Conservation (phyloP, 148 eudicot species). For the Cornus suecica region DNA sequence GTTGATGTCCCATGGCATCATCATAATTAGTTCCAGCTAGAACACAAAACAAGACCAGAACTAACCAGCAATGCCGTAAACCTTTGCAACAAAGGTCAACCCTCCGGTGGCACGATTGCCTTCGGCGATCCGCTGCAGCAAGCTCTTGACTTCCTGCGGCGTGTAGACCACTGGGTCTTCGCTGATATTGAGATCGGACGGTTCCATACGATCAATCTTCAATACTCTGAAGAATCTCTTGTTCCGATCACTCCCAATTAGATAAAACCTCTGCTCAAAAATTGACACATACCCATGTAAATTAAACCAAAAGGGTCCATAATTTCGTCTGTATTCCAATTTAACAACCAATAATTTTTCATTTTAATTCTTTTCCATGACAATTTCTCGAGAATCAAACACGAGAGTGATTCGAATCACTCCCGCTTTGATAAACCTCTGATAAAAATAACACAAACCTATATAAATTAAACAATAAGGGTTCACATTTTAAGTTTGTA, state of each 20-base stretch:
- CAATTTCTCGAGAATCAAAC: no score
- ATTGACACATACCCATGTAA: background rate
- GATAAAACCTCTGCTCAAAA: constrained; percentile 62
- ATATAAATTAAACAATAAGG: background rate
- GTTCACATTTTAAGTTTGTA: background rate
- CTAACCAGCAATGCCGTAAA: constrained; percentile 86
- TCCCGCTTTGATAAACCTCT: constrained; percentile 89
- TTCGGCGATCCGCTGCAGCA: constrained; percentile 84
- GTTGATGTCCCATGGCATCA: no score
- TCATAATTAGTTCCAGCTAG: background rate
- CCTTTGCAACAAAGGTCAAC: constrained; percentile 70
- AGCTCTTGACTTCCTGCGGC: constrained; percentile 74
- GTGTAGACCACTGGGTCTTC: constrained; percentile 97
- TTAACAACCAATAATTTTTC: no score
- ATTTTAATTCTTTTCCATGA: background rate
- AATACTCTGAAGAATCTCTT: constrained; percentile 75
- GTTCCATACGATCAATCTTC: constrained; percentile 89
- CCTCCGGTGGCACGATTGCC: constrained; percentile 98
- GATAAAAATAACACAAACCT: background rate
- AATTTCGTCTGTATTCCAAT: background rate
- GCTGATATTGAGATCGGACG: constrained; percentile 78
- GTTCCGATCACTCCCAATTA: constrained; percentile 87
- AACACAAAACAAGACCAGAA: background rate
- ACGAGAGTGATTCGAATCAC: constrained; percentile 51
- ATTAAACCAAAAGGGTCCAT: background rate